phyloP scores from a whole-genome alignment of 352 stramenopile genomes.

The Globisporangium recalcitrans region DNA sequence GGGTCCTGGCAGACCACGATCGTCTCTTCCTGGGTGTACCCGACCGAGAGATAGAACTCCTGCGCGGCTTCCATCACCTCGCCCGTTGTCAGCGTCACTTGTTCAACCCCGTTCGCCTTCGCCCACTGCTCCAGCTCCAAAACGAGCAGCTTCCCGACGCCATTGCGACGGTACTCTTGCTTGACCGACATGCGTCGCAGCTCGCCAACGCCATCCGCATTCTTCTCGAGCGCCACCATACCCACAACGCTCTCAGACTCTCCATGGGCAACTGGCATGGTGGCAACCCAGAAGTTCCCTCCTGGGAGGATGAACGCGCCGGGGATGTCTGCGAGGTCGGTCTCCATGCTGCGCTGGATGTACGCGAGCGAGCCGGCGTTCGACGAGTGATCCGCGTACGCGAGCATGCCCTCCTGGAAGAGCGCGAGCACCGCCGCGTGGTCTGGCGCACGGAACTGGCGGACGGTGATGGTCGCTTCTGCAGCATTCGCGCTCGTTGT shows the following conservation, averaged over 20 bases:
- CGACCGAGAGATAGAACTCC: conserved; percentile 26
- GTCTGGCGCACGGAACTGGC: conserved; percentile 29
- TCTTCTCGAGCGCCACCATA: conserved; percentile 24
- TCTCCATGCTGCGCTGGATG: conserved; percentile 27
- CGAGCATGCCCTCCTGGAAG: conserved; percentile 37
- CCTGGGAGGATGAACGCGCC: conserved; percentile 29
- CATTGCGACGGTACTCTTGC: conserved; percentile 25
- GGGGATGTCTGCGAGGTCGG: conserved; percentile 30
- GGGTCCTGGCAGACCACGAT: conserved; percentile 20
- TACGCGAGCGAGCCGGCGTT: conserved; percentile 24
- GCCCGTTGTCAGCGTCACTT: conserved; percentile 33
- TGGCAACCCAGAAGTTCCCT: conserved; percentile 43
- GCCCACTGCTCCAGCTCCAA: conserved; percentile 37
- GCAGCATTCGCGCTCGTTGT: too few relatives aligned
- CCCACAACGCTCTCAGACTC: conserved; percentile 15
- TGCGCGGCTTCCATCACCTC: conserved; percentile 23
- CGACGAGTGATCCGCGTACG: conserved; percentile 24
- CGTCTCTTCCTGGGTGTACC: conserved; percentile 20
- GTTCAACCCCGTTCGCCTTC: conserved; percentile 10
- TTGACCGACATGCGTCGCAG: conserved; percentile 45
- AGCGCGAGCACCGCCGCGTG: conserved; percentile 26
- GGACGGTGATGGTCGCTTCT: conserved; percentile 14
- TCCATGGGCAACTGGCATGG: neutral
- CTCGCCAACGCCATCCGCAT: conserved; percentile 14
- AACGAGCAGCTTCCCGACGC: conserved; percentile 33